Percentiles rank a stretch among this genome's conserved stretches.
These are phyloP conservation scores for Grosmannia serpens DNA, from an alignment of 2,329 filamentous ascomycete species.

Conservation along the genomic window DNA sequence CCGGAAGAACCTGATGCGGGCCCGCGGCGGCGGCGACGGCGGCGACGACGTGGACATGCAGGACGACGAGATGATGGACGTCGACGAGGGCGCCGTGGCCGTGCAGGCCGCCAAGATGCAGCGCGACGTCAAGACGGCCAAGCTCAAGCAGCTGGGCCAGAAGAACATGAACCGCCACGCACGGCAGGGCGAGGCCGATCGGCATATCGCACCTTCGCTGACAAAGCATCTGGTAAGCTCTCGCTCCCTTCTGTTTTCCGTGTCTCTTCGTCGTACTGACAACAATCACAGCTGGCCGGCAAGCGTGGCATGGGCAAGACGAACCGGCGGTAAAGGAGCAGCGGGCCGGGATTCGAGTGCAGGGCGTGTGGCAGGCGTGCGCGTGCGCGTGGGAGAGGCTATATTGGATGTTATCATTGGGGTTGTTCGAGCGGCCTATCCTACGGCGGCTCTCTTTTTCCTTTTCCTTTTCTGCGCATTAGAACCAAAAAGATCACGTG, in stretches of 20 bases:
- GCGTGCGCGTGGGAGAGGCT: background rate
- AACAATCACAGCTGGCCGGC: conserved; percentile 54
- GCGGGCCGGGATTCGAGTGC: background rate
- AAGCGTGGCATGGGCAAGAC: conserved; percentile 94
- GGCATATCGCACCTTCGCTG: conserved; percentile 70
- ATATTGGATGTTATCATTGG: background rate
- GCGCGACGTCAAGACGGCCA: conserved; percentile 62
- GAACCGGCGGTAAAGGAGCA: conserved; percentile 46
- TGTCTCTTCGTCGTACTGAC: conserved; percentile 20
- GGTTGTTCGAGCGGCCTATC: background rate
- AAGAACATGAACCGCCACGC: conserved; percentile 99
- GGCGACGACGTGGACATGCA: conserved; percentile 46
- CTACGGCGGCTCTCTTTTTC: background rate
- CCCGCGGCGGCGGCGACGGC: conserved; percentile 27
- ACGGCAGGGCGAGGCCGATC: conserved; percentile 90
- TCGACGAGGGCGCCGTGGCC: conserved; percentile 35
- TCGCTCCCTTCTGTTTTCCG: conserved; percentile 4
- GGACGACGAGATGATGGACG: conserved; percentile 65
- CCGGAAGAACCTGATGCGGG: conserved; percentile 12
- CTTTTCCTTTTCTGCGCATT: background rate
- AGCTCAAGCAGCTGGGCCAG: conserved; percentile 79
- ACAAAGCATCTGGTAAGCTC: conserved; percentile 79
- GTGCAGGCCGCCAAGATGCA: conserved; percentile 50
- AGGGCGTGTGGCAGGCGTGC: background rate
- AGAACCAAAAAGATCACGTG: background rate